Evolutionary conservation across 2,329 filamentous ascomycete species (phyloP).

Genomic region (Apiospora arundinis): DNA sequence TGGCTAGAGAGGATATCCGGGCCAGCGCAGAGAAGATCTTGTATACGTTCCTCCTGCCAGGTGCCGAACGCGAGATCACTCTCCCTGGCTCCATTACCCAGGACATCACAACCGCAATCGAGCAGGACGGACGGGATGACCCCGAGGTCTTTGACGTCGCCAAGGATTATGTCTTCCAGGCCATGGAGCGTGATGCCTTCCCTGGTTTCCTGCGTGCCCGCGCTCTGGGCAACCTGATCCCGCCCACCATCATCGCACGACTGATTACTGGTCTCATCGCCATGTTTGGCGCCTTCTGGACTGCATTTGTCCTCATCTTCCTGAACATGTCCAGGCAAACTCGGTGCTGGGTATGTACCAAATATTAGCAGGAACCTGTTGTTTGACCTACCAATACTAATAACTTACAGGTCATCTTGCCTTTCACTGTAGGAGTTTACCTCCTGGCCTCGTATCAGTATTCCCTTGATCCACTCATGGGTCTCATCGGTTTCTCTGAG

Average conservation of each 20-base stretch:
- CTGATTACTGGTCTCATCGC: slow-evolving; percentile 84
- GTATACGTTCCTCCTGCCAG: slow-evolving; percentile 95
- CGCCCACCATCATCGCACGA: slow-evolving; percentile 84
- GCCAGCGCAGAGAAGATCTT: slow-evolving; percentile 97
- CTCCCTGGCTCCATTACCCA: slow-evolving; percentile 86
- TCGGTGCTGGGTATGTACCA: slow-evolving; percentile 79
- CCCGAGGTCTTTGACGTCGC: slow-evolving; percentile 96
- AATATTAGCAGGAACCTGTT: neutral
- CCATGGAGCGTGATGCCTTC: slow-evolving; percentile 99
- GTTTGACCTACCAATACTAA: neutral
- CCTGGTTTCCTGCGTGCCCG: slow-evolving; percentile 95
- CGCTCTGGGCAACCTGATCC: slow-evolving; percentile 93
- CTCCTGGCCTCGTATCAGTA: slow-evolving; percentile 92
- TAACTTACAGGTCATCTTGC: slow-evolving; percentile 69
- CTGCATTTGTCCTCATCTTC: slow-evolving; percentile 91
- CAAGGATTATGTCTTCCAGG: slow-evolving; percentile 99
- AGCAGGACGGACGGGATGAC: slow-evolving; percentile 90
- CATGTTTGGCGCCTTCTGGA: slow-evolving; percentile 94
- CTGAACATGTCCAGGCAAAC: slow-evolving; percentile 76
- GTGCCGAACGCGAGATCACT: slow-evolving; percentile 95
- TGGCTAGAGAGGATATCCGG: slow-evolving; percentile 87
- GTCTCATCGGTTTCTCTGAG: slow-evolving; percentile 88
- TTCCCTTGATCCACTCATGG: slow-evolving; percentile 89
- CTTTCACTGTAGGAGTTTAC: slow-evolving; percentile 91
- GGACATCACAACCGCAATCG: slow-evolving; percentile 85